phyloP scores from a whole-genome alignment of 2,329 filamentous ascomycete genomes.

The Verticillium longisporum region DNA sequence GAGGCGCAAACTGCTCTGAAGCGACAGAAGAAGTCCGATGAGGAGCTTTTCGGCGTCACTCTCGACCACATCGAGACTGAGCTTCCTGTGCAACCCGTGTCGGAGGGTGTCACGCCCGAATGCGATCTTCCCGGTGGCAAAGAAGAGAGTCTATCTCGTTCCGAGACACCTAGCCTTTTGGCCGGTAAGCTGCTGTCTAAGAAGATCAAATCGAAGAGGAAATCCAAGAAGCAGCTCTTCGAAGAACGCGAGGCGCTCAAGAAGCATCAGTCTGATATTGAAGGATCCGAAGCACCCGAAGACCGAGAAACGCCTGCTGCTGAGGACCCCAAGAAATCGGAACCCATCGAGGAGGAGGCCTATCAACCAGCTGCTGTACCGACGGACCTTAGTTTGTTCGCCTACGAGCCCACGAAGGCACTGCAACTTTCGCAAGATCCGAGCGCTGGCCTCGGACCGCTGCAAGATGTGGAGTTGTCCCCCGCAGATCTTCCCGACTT shows the following conservation, averaged over 20 bases:
- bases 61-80: constrained; percentile 46
- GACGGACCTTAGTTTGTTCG: constrained; percentile 39
- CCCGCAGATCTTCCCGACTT: constrained; percentile 41
- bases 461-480: constrained; percentile 36
- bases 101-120: constrained; percentile 44
- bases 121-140: constrained; percentile 39
- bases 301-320: constrained; percentile 44
- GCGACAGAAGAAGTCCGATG: constrained; percentile 71
- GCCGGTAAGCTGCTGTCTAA: constrained; percentile 49
- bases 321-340: constrained; percentile 11
- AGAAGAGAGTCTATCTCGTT: constrained; percentile 34
- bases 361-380: background rate
- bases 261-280: constrained; percentile 27
- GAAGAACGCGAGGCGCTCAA: constrained; percentile 60
- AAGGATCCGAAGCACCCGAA: constrained; percentile 25
- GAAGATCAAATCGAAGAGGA: constrained; percentile 60
- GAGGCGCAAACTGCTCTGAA: constrained; percentile 67
- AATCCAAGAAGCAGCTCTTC: constrained; percentile 70
- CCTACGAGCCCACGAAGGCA: constrained; percentile 38
- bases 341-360: constrained; percentile 17
- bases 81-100: constrained; percentile 36
- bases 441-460: constrained; percentile 35
- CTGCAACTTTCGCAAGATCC: constrained; percentile 37
- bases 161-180: constrained; percentile 37
- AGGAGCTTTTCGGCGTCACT: constrained; percentile 66